Evolutionary conservation across 495 filamentous ascomycete genomes (phyloP).

Genomic region (Podospora pseudoanserina): DNA sequence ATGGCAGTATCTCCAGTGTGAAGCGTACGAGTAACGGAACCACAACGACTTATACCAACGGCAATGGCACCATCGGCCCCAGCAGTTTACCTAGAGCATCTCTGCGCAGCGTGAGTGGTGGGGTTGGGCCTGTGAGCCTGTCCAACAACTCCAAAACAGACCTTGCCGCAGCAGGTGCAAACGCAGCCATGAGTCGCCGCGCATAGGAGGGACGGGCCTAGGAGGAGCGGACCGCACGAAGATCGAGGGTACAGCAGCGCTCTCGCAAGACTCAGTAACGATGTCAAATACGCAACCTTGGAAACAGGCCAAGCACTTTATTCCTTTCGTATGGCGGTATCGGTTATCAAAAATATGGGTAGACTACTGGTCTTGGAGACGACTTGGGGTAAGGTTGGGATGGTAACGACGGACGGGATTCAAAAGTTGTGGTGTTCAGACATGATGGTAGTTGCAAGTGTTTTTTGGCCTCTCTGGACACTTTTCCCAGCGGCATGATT

Average conservation of each 20-base stretch:
- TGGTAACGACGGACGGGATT: background rate
- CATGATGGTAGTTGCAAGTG: background rate
- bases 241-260: background rate
- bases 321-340: background rate
- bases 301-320: background rate
- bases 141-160: background rate
- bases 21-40: conserved; percentile 41
- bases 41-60: conserved; percentile 16
- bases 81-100: conserved; percentile 14
- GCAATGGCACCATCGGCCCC: conserved; percentile 28
- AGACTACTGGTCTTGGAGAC: background rate
- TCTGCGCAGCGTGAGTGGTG: conserved; percentile 4
- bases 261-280: background rate
- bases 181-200: conserved; percentile 7
- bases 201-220: conserved; percentile 3
- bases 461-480: background rate
- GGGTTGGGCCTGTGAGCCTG: background rate
- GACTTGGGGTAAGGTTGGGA: background rate
- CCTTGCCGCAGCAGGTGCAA: conserved; percentile 4
- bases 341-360: background rate
- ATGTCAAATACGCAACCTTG: background rate
- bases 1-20: conserved; percentile 12
- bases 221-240: conserved; percentile 1
- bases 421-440: background rate
- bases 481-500: background rate